phyloP scores from a whole-genome alignment of 495 filamentous ascomycete genomes.

The Penicillium maclennaniae region DNA sequence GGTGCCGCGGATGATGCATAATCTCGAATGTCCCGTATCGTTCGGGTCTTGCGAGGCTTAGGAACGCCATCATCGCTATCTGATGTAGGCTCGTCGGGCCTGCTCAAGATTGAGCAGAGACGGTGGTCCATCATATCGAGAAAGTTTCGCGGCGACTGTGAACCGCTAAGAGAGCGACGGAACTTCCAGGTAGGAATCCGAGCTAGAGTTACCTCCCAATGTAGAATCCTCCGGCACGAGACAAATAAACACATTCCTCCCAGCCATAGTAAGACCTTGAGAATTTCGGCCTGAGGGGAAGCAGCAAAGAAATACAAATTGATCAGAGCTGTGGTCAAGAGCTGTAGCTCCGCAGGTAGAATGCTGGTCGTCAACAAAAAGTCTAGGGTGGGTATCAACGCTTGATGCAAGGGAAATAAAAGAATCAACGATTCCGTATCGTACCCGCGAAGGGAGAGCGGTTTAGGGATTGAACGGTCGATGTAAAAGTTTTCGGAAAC shows the following conservation, averaged over 20 bases:
- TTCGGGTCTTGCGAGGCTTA: conserved; percentile 28
- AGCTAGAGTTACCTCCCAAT: conserved; percentile 80
- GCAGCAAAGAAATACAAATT: conserved; percentile 72
- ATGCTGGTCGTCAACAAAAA: conserved; percentile 84
- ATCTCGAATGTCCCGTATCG: conserved; percentile 22
- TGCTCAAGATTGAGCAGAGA: conserved; percentile 42
- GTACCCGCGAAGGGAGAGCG: conserved; percentile 41
- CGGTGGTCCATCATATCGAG: conserved; percentile 50
- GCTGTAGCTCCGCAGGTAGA: conserved; percentile 78
- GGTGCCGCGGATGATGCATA: conserved; percentile 12
- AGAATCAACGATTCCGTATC: conserved; percentile 60
- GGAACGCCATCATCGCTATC: conserved; percentile 41
- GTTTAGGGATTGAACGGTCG: conserved; percentile 25
- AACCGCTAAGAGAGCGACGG: conserved; percentile 49
- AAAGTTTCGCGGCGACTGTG: conserved; percentile 45
- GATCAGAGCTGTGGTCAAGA: conserved; percentile 77
- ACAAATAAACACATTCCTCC: conserved; percentile 76
- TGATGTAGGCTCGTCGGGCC: conserved; percentile 33
- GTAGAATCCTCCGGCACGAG: conserved; percentile 69
- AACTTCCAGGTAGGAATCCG: conserved; percentile 91
- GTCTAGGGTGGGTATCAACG: conserved; percentile 66
- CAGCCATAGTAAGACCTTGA: conserved; percentile 81
- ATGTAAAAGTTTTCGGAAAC: conserved; percentile 42
- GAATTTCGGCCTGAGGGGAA: conserved; percentile 80
- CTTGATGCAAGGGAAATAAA: conserved; percentile 83